These are phyloP conservation scores for Basipetospora chlamydospora DNA, from an alignment of 2,329 filamentous ascomycete genomes.

Conservation along the genomic window DNA sequence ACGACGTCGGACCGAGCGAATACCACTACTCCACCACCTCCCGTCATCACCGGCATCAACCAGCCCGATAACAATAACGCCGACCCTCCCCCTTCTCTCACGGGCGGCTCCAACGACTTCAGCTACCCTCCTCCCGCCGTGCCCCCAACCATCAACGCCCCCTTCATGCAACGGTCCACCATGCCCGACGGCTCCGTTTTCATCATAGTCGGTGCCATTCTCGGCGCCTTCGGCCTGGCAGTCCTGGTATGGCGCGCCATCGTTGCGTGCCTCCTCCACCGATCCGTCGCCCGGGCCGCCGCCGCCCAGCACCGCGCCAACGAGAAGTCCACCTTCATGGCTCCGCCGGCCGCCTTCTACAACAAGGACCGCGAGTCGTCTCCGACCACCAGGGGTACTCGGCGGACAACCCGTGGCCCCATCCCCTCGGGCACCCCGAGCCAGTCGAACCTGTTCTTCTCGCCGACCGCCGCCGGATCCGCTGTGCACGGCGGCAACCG, in stretches of 20 bases:
- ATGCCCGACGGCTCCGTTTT: slow-evolving; percentile 91
- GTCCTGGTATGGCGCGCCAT: slow-evolving; percentile 79
- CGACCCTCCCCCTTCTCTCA: background rate
- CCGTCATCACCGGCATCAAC: slow-evolving; percentile 11
- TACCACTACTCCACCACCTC: slow-evolving; percentile 10
- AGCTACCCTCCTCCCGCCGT: slow-evolving; percentile 61
- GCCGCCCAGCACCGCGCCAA: slow-evolving; percentile 55
- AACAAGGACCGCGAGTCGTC: slow-evolving; percentile 44
- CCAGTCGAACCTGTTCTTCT: slow-evolving; percentile 76
- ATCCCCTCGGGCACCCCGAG: slow-evolving; percentile 42
- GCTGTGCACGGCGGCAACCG: slow-evolving; percentile 50
- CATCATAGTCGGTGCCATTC: slow-evolving; percentile 78
- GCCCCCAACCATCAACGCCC: slow-evolving; percentile 69
- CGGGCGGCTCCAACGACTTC: slow-evolving; percentile 20
- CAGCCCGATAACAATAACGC: slow-evolving; percentile 8
- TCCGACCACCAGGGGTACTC: slow-evolving; percentile 33
- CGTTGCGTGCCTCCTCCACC: slow-evolving; percentile 81
- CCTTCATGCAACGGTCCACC: slow-evolving; percentile 79
- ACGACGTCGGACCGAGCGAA: background rate
- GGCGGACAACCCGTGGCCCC: slow-evolving; percentile 36
- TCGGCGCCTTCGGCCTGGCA: slow-evolving; percentile 70
- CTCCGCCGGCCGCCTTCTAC: slow-evolving; percentile 45
- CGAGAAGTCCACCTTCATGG: slow-evolving; percentile 51
- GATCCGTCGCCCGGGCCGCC: slow-evolving; percentile 78
- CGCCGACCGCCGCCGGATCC: slow-evolving; percentile 65